These are phyloP conservation scores for Peziza echinospora DNA, from an alignment of 495 filamentous ascomycete species.

Conservation along the genomic window DNA sequence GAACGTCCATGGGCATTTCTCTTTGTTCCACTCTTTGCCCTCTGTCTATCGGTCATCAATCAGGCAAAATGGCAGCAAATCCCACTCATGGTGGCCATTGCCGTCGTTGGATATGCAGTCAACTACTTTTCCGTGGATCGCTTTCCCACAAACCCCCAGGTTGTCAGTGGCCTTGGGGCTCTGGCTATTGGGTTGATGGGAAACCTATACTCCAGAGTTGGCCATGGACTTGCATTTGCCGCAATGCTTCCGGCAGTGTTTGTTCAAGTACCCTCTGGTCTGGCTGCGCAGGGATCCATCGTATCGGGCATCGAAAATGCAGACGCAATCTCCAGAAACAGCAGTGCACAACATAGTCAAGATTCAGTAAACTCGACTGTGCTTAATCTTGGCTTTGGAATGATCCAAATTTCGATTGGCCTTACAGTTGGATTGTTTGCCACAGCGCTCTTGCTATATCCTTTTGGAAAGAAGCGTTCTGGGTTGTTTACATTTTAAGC, in stretches of 20 bases:
- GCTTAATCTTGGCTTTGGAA: slow-evolving; percentile 65
- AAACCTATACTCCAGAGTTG: slow-evolving; percentile 62
- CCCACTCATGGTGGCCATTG: slow-evolving; percentile 65
- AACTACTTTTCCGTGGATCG: slow-evolving; percentile 55
- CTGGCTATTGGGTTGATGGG: slow-evolving; percentile 69
- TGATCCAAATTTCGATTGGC: slow-evolving; percentile 82
- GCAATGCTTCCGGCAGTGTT: slow-evolving; percentile 85
- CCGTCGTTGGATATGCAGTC: slow-evolving; percentile 67
- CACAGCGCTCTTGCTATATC: slow-evolving; percentile 71
- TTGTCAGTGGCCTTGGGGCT: slow-evolving; percentile 67
- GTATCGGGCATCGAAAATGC: slow-evolving; percentile 70
- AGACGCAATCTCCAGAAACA: slow-evolving; percentile 44
- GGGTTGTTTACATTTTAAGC: slow-evolving; percentile 69
- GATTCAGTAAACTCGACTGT: slow-evolving; percentile 33
- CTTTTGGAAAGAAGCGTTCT: slow-evolving; percentile 80
- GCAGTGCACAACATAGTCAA: slow-evolving; percentile 23
- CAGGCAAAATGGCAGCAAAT: slow-evolving; percentile 78
- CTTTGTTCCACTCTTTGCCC: slow-evolving; percentile 62
- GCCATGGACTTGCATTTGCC: slow-evolving; percentile 64
- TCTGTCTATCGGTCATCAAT: slow-evolving; percentile 68
- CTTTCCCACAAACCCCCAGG: slow-evolving; percentile 57
- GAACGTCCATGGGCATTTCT: slow-evolving; percentile 40
- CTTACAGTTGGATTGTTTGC: slow-evolving; percentile 82
- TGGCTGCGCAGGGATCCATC: slow-evolving; percentile 65
- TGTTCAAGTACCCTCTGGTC: slow-evolving; percentile 76